Conservation (phyloP, 495 filamentous ascomycete genomes). For the Lasiosphaeria ovina region DNA sequence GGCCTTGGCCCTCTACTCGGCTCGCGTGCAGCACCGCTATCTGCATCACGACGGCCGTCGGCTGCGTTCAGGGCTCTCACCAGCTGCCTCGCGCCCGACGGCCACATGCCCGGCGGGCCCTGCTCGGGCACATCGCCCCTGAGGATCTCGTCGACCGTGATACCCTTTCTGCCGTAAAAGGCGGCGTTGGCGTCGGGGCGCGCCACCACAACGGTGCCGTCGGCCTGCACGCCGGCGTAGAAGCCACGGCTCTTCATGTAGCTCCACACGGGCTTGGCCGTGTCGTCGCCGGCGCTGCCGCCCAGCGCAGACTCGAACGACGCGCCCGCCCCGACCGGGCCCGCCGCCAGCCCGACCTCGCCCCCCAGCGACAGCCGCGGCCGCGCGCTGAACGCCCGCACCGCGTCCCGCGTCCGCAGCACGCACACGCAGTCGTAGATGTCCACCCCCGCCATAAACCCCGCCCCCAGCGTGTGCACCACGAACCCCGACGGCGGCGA, state of each 20-base stretch:
- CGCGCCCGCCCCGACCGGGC: conserved; percentile 68
- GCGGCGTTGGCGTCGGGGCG: conserved; percentile 73
- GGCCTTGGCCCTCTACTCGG: conserved; percentile 16
- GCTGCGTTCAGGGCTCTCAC: conserved; percentile 70
- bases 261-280: conserved; percentile 60
- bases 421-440: conserved; percentile 84
- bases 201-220: conserved; percentile 74
- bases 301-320: conserved; percentile 36
- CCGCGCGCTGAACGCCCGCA: conserved; percentile 66
- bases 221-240: conserved; percentile 71
- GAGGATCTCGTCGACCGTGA: conserved; percentile 61
- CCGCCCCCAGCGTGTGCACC: conserved; percentile 71
- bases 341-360: conserved; percentile 69
- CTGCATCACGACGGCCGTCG: conserved; percentile 62
- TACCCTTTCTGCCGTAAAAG: conserved; percentile 62
- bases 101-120: conserved; percentile 26
- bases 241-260: conserved; percentile 78
- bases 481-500: conserved; percentile 77
- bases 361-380: conserved; percentile 71
- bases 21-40: conserved; percentile 42
- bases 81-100: conserved; percentile 41
- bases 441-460: conserved; percentile 76
- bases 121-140: conserved; percentile 52
- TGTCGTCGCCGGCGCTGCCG: conserved; percentile 11
- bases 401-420: conserved; percentile 67